Evolutionary conservation across 768 basidiomycete genomes (phyloP), one percentile per base, ranked within the genome.

Genomic region (Termitomyces sp.): DNA sequence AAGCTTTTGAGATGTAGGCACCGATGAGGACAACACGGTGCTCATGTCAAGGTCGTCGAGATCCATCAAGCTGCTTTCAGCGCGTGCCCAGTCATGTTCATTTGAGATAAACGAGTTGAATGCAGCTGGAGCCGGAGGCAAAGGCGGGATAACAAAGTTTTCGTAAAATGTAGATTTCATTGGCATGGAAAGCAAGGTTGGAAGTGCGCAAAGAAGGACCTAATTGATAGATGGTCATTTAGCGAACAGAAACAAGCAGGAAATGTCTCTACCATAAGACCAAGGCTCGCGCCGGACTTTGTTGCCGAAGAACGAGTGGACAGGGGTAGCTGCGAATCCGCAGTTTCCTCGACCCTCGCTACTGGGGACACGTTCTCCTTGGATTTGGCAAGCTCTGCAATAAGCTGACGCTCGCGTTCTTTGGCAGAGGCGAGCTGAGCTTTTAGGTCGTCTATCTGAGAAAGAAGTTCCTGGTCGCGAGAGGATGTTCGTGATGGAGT

Each of bases 121-220:
- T 60, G 76, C 62, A 47, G 75, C 72, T 4, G 81, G 72, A 31
- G 80, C 71, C 22, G 77, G 62, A 26, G 77, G 70, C 56, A 77
- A 70, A 18, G 82, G 72, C 29, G 59, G 81, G 57, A 84, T 70
- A 26, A 82, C 78, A 68, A 87, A 84, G 60, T 77, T 77, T 47
- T 81, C 77, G 50, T 83, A 82, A 13, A 83, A 64, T 26, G 80
- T 64, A 22, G 78, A 74, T 60, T 85, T 83, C 60, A 83, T 73
- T 51, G 86, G 80, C 73, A 88, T 76, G 22, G 88, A 85, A 54
- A 91, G 79, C 45, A 92, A 78, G 22, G 85, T 82, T 16, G 90
- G 90, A 28, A 92, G 79, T 2, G 88, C 87, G 64, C 88, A 91
- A 45, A 91, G 78, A 47, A 92, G 80, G 64, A 88, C 87, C 84